Conservation (phyloP, 129 eudicot genomes). For the Tagetes erecta region DNA sequence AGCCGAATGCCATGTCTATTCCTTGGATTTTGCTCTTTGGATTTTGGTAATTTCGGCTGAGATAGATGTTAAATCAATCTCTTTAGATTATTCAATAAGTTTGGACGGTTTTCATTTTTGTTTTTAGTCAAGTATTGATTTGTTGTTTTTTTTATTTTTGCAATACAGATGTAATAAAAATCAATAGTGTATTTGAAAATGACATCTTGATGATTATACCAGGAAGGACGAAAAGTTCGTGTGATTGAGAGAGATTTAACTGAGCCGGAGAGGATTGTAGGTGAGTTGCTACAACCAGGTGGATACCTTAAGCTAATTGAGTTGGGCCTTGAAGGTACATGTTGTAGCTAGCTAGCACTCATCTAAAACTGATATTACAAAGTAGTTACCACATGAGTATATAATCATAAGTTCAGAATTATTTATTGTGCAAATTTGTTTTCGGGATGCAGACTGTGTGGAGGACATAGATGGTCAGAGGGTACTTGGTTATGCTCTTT, state of each 20-base stretch:
- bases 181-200: too few species aligned
- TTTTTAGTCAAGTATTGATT: neutral
- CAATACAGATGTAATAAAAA: neutral
- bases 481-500: conserved; percentile 55
- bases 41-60: neutral
- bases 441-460: conserved; percentile 59
- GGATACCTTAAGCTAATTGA: conserved; percentile 68
- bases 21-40: neutral
- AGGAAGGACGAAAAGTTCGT: conserved; percentile 61
- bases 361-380: neutral
- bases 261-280: conserved; percentile 75
- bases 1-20: too few species aligned
- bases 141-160: neutral
- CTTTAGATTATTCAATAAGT: neutral
- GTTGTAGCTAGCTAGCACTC: conserved; percentile 1
- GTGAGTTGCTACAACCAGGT: conserved; percentile 71
- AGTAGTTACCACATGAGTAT: neutral
- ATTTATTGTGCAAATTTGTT: conserved; percentile 15
- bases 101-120: neutral
- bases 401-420: neutral
- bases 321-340: conserved; percentile 63
- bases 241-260: conserved; percentile 69
- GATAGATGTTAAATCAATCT: too few species aligned
- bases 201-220: conserved; percentile 15
- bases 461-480: conserved; percentile 66